Evolutionary conservation across 1,284 basidiomycete species (phyloP), one percentile per base, ranked within the genome.

Genomic region (Cryptococcus neoformans): DNA sequence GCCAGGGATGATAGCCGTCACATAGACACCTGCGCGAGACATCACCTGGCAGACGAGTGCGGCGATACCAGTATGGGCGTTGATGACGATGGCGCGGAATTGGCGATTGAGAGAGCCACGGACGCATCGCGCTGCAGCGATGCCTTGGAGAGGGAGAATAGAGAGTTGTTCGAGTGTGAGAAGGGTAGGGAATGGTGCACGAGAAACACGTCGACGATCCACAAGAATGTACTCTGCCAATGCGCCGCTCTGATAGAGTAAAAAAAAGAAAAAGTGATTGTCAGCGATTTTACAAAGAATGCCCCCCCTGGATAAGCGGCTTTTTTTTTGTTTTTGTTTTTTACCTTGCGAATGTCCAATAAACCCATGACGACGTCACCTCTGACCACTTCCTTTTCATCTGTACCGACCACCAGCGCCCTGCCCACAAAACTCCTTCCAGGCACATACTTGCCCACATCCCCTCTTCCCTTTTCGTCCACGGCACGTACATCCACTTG

Each of bases 291-390:
- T 7, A 42, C 39, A 41, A 42, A 36, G 38, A 6, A 42, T 41
- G n/a, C n/a, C n/a, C n/a, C 50, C 42, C 9, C 41, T 8, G 8
- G 34, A 14, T 11, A 6, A 17, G 5, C 49, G 39, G 39, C 34
- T 45, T 10, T 6, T 39, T 17, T 14, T 12, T 28, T 3, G 16
- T 42, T n/a, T 21, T 3, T 11, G 5, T 49, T 41, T 28, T 28
- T 28, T 28, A 90, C 90, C 85, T 90, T 90, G 60, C 82, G 81
- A 14, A 88, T 80, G 66, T 91, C 87, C 67, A 87, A 68, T 55
- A 92, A 66, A 9, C 90, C 91, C 57, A 89, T 79, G 9, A 92
- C 87, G 84, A 90, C 89, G 66, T 94, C 91, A 7, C 89, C 89
- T 62, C 85, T 83, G 68, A 81, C 81, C 17, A 85, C 81, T 40